phyloP scores from a whole-genome alignment of 257 asterid species.

The Linaria vulgaris region DNA sequence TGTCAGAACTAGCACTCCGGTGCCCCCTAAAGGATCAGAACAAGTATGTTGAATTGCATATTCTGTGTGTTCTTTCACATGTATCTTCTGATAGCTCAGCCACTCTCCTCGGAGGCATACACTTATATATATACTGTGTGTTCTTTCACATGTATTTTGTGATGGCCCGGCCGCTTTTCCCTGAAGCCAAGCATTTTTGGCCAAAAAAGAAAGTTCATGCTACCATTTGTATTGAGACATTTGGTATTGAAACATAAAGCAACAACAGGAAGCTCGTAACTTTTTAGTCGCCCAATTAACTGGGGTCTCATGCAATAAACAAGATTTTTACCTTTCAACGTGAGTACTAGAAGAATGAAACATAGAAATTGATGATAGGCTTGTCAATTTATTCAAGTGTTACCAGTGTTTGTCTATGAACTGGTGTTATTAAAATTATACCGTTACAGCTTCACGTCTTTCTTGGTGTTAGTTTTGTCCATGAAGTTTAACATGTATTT shows the following conservation, averaged over 20 bases:
- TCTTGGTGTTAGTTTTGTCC: not conserved
- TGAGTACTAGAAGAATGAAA: not conserved
- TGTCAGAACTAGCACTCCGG: constrained; percentile 44
- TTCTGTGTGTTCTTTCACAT: not conserved
- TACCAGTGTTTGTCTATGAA: constrained; percentile 10
- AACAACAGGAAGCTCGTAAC: too few species aligned
- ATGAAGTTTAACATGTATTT: not conserved
- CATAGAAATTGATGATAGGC: constrained; percentile 5
- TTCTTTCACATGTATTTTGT: not conserved
- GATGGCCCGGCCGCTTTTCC: constrained; percentile 1
- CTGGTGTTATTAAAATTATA: not conserved
- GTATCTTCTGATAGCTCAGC: not conserved
- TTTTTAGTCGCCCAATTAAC: too few species aligned
- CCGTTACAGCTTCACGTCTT: constrained; percentile 14
- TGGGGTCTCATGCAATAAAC: not conserved
- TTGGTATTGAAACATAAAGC: not conserved
- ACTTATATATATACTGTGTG: constrained; percentile 9
- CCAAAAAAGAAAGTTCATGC: constrained; percentile 1
- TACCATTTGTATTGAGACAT: not conserved
- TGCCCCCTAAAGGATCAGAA: constrained; percentile 56
- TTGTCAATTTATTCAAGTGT: not conserved
- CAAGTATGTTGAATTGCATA: constrained; percentile 38
- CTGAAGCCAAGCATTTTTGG: constrained; percentile 5
- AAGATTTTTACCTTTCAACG: not conserved
- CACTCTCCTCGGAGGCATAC: constrained; percentile 15